A percentile compares a stretch with the other conserved stretches of the same genome.
Evolutionary conservation across 2,329 filamentous ascomycete genomes (phyloP).

Genomic region (Aspergillus ochraceus): DNA sequence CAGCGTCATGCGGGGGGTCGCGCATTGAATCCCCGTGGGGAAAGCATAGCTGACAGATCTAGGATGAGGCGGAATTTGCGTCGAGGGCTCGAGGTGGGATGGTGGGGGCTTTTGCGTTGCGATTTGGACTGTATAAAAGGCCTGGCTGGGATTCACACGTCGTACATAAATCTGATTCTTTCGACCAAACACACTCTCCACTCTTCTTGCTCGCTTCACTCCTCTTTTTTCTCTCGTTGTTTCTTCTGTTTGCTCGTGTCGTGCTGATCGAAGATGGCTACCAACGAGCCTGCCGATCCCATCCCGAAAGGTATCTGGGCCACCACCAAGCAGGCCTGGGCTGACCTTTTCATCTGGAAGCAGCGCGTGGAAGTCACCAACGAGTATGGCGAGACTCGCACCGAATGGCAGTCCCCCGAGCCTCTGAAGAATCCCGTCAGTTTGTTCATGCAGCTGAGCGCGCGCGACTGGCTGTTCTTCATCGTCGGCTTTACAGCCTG

Average conservation of each 20-base stretch:
- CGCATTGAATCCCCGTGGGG: neutral
- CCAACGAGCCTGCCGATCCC: conserved; percentile 61
- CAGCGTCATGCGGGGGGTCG: conserved; percentile 6
- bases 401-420: conserved; percentile 68
- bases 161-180: neutral
- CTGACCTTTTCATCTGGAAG: conserved; percentile 71
- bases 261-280: neutral
- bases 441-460: conserved; percentile 63
- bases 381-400: conserved; percentile 61
- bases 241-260: conserved; percentile 3
- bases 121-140: neutral
- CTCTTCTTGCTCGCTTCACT: neutral
- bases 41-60: neutral
- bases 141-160: neutral
- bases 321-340: conserved; percentile 63
- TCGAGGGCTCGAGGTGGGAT: neutral
- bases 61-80: neutral
- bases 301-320: conserved; percentile 65
- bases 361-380: conserved; percentile 62
- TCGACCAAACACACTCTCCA: conserved; percentile 1
- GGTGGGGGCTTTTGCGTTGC: neutral
- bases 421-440: conserved; percentile 69
- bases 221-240: neutral
- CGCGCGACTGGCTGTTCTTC: conserved; percentile 73
- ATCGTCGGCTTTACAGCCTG: conserved; percentile 72